Evolutionary conservation across 2,329 filamentous ascomycete species (phyloP).

Genomic region (Neophaeococcomyces aloes): DNA sequence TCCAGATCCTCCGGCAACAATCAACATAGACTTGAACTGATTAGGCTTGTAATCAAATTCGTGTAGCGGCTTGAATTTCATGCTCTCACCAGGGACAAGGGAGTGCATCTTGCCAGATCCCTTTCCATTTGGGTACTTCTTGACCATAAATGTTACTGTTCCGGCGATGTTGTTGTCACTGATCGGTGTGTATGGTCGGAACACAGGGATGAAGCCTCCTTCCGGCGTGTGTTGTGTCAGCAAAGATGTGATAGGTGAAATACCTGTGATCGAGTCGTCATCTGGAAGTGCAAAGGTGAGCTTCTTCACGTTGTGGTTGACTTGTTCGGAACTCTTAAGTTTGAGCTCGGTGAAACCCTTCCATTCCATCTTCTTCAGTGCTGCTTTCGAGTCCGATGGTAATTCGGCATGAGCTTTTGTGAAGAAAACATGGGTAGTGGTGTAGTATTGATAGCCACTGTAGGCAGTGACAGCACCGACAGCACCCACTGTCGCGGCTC

Average conservation of each 20-base stretch:
- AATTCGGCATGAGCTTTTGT: conserved; percentile 18
- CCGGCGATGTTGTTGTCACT: conserved; percentile 46
- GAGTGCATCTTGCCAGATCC: conserved; percentile 57
- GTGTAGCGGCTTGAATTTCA: conserved; percentile 49
- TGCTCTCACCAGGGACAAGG: conserved; percentile 49
- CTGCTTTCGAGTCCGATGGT: conserved; percentile 19
- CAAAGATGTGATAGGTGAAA: conserved; percentile 39
- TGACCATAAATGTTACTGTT: conserved; percentile 54
- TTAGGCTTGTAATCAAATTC: conserved; percentile 46
- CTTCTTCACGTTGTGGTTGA: conserved; percentile 51
- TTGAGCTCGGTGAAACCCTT: conserved; percentile 37
- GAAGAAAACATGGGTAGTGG: conserved; percentile 14
- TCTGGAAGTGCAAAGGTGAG: conserved; percentile 47
- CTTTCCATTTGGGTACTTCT: conserved; percentile 57
- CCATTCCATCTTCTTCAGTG: conserved; percentile 21
- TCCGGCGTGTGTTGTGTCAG: conserved; percentile 51
- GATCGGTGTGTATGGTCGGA: conserved; percentile 58
- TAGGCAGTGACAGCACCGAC: conserved; percentile 8
- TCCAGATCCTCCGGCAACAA: conserved; percentile 61
- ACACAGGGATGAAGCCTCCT: conserved; percentile 47
- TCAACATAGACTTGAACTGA: conserved; percentile 40
- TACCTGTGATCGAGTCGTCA: conserved; percentile 37
- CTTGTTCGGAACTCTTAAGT: conserved; percentile 41
- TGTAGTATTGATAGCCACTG: conserved; percentile 14
- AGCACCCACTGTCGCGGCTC: not conserved